A percentile compares a stretch with the other conserved stretches of the same genome.
phyloP scores from a whole-genome alignment of 2,329 filamentous ascomycete species.

The Pseudogymnoascus sp. region DNA sequence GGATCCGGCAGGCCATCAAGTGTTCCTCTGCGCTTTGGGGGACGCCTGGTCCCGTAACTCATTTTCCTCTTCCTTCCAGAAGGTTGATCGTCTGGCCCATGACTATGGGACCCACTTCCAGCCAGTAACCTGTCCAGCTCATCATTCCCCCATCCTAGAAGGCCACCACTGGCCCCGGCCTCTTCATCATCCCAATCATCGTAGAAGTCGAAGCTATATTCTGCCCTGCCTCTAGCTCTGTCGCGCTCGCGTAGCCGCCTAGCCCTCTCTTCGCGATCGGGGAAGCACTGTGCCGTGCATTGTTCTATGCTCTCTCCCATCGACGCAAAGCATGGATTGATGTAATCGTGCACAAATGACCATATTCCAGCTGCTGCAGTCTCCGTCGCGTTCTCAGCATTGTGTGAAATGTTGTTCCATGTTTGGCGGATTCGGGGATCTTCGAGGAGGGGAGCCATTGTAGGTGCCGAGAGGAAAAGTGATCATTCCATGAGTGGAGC shows the following conservation, averaged over 20 bases:
- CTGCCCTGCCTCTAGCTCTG: conserved; percentile 52
- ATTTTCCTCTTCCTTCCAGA: conserved; percentile 69
- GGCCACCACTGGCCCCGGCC: conserved; percentile 39
- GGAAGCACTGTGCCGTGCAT: conserved; percentile 62
- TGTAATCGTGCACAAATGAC: conserved; percentile 76
- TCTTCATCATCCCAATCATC: conserved; percentile 82
- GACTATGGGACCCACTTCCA: conserved; percentile 46
- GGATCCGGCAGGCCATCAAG: conserved; percentile 51
- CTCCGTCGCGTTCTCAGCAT: conserved; percentile 82
- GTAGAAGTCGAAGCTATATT: conserved; percentile 92
- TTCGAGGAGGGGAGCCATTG: conserved; percentile 43
- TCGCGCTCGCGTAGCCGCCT: conserved; percentile 59
- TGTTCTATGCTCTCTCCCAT: conserved; percentile 59
- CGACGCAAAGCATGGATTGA: conserved; percentile 68
- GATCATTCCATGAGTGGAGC: conserved; percentile 9
- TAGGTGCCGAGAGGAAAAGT: conserved; percentile 5
- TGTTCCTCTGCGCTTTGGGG: conserved; percentile 47
- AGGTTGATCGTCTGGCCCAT: conserved; percentile 45
- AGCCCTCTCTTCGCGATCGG: conserved; percentile 63
- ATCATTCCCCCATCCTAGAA: conserved; percentile 71
- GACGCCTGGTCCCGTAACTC: conserved; percentile 73
- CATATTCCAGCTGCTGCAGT: conserved; percentile 87
- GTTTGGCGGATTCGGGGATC: conserved; percentile 88
- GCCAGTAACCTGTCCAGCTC: conserved; percentile 78
- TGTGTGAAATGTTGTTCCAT: conserved; percentile 86